A percentile compares a stretch with the other conserved stretches of the same genome.
Conservation (phyloP, 441 rosid genomes). For the Metrosideros polymorpha region DNA sequence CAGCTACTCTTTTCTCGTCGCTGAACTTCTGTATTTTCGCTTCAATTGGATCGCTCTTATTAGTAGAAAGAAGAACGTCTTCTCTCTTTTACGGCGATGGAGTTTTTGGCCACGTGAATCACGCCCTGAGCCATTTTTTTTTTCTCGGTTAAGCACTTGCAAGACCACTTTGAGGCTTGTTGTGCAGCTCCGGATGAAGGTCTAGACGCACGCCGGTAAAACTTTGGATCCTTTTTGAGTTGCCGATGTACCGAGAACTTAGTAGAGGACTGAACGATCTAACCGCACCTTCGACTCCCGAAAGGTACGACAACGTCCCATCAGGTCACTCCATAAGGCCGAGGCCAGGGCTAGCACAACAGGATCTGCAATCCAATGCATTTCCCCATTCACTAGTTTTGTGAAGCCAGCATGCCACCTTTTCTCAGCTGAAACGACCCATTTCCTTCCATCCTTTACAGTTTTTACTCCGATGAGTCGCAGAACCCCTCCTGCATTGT, state of each 20-base stretch:
- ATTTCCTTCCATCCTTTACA: too few species aligned
- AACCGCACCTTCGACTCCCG: not conserved
- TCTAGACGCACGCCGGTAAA: not conserved
- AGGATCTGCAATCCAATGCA: not conserved
- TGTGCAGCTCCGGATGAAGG: not conserved
- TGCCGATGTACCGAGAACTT: not conserved
- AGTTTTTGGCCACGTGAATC: not conserved
- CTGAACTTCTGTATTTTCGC: not conserved
- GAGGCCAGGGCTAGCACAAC: not conserved
- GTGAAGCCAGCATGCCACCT: too few species aligned
- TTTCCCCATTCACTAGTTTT: not conserved
- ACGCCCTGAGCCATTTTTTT: not conserved
- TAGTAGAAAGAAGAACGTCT: not conserved
- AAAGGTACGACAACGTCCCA: not conserved
- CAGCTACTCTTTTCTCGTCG: not conserved
- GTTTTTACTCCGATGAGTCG: too few species aligned
- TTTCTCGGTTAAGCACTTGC: not conserved
- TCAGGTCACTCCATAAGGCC: not conserved
- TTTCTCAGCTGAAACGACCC: too few species aligned
- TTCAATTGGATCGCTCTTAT: not conserved
- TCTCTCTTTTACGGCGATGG: rapidly evolving
- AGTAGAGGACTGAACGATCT: not conserved
- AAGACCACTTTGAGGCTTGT: not conserved
- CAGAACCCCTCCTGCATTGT: too few species aligned
- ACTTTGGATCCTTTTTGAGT: not conserved